These are phyloP conservation scores for Stagonosporopsis cucurbitacearum DNA, from an alignment of 2,329 filamentous ascomycete species.

Conservation along the genomic window DNA sequence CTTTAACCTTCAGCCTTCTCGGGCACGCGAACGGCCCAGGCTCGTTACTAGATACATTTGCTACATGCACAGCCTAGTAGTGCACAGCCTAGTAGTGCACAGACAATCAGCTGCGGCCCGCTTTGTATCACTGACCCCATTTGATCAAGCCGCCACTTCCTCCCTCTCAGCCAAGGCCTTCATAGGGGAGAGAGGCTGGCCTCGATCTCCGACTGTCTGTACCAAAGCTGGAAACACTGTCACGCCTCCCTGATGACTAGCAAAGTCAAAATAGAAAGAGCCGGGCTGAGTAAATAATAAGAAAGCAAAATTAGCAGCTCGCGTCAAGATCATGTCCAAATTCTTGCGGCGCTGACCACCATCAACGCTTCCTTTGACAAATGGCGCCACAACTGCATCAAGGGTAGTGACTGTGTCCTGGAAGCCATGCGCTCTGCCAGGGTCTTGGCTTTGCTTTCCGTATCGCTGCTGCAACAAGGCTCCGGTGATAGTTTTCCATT, in stretches of 20 bases:
- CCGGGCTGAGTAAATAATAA: slow-evolving; percentile 43
- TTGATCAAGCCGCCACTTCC: slow-evolving; percentile 11
- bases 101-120: not conserved
- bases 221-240: slow-evolving; percentile 38
- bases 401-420: slow-evolving; percentile 20
- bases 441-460: slow-evolving; percentile 10
- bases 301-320: slow-evolving; percentile 36
- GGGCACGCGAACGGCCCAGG: not conserved
- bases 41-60: not conserved
- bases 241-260: slow-evolving; percentile 17
- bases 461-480: slow-evolving; percentile 23
- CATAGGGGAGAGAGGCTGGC: slow-evolving; percentile 22
- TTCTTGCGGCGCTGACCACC: slow-evolving; percentile 31
- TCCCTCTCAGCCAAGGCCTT: slow-evolving; percentile 28
- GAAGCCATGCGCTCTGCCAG: slow-evolving; percentile 13
- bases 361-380: slow-evolving; percentile 24
- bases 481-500: slow-evolving; percentile 36
- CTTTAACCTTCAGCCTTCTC: not conserved
- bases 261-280: slow-evolving; percentile 38
- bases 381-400: slow-evolving; percentile 33
- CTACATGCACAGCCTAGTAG: not conserved
- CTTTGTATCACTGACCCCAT: not conserved
- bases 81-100: no score
- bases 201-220: slow-evolving; percentile 35
- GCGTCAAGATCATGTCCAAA: slow-evolving; percentile 40